A percentile compares a stretch with the other conserved stretches of the same genome.
Conservation (phyloP, 306 rosid genomes). For the Rubus parviflorus region DNA sequence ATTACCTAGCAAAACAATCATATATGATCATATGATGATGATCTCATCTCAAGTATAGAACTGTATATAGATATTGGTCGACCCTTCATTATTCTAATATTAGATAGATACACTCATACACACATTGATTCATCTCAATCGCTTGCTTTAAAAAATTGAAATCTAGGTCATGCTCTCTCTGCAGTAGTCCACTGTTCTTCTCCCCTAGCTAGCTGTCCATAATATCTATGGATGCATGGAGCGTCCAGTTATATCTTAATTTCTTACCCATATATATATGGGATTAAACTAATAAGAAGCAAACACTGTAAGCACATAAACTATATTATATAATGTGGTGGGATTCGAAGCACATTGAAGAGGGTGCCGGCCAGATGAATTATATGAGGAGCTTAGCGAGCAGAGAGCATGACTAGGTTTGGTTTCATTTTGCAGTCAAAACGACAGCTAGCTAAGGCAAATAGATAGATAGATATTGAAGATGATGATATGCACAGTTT, state of each 20-base stretch:
- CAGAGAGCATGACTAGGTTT: neutral
- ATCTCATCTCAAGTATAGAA: neutral
- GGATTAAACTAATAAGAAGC: neutral
- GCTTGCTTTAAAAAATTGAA: neutral
- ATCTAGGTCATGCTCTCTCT: neutral
- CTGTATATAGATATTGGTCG: neutral
- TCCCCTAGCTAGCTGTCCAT: conserved; percentile 1
- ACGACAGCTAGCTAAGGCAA: neutral
- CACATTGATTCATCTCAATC: neutral
- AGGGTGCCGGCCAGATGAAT: conserved; percentile 28
- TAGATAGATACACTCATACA: neutral
- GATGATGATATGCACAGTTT: neutral
- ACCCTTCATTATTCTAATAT: neutral
- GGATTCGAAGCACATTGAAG: conserved; percentile 20
- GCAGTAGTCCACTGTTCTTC: conserved; percentile 4
- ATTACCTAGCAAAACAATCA: neutral
- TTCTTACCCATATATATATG: neutral
- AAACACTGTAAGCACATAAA: neutral
- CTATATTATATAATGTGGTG: neutral
- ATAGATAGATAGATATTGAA: neutral
- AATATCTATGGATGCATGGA: neutral
- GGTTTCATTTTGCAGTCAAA: neutral
- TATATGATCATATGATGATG: neutral
- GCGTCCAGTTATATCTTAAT: neutral
- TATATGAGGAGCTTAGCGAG: neutral